Evolutionary conservation across 139 green algal species (phyloP), one percentile per base, ranked within the genome.

Genomic region (Diplosphaera chodatii): DNA sequence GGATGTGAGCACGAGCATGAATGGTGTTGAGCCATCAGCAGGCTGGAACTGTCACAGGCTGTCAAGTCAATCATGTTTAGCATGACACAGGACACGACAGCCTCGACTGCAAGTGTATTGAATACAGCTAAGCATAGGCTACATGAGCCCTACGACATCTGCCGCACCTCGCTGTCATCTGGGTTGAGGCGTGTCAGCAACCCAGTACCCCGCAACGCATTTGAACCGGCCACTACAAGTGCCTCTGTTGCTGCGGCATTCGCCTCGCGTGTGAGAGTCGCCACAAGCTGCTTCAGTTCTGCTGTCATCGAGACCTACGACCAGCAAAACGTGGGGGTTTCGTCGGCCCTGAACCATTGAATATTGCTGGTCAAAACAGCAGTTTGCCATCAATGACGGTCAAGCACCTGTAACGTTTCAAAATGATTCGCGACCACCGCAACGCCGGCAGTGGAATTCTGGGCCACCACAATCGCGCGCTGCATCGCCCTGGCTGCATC

Each of bases 231-330:
- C 8, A 59, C 48, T 18, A 59, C 48, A 27, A 59, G 18, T 25
- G 48, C 48, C 48, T 59, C 48, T 25, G 48, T 59, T 3, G 48
- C 48, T 3, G 48, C 48, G 16, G 22, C 48, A 18, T 59, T 59
- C 13, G 48, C 48, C 16, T 59, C 48, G 8, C 64, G 64, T 5
- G 31, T 69, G 8, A 33, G 28, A 8, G 64, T 33, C 30, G 64
- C 64, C 64, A 30, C 41, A 40, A 34, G 69, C 70, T 69, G 48
- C 76, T 72, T 77, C 63, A 82, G 72, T 68, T 82, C 72, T 1
- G 21, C 8, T 0, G 78, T 69, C 22, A 59, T 59, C 13, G 48
- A n/a, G 10, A 59, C 48, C 48, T 59, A 18, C 48, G 48, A 18
- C 16, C 3, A 18, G 4, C 13, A 18, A 3, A 3, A 25, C 13